A percentile compares a stretch with the other conserved stretches of the same genome.
Conservation (phyloP, 2,329 filamentous ascomycete species). For the Plenodomus tracheiphilus region DNA sequence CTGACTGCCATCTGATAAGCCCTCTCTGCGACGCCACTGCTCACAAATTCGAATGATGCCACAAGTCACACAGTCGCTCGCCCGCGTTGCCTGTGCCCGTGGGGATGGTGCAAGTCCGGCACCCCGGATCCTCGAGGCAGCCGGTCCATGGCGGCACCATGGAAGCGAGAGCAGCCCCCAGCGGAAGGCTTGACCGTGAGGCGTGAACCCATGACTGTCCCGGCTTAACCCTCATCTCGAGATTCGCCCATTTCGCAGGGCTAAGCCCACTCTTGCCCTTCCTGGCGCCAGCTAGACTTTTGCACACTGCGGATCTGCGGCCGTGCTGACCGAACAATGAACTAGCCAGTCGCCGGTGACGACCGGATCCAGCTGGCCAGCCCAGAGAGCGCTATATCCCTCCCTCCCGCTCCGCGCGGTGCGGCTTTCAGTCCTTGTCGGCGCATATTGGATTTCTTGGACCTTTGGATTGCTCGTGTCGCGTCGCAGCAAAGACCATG, state of each 20-base stretch:
- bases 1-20: too few species aligned
- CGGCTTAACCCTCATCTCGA: background rate
- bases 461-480: background rate
- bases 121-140: background rate
- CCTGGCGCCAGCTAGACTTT: background rate
- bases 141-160: background rate
- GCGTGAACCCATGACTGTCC: background rate
- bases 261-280: slow-evolving; percentile 8
- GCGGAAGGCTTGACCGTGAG: background rate
- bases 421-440: slow-evolving; percentile 1
- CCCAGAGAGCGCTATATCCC: slow-evolving; percentile 7
- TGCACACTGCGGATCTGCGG: slow-evolving; percentile 4
- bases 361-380: slow-evolving; percentile 19
- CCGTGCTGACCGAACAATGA: slow-evolving; percentile 20
- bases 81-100: too few species aligned
- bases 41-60: too few species aligned
- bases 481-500: slow-evolving; percentile 6
- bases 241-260: background rate
- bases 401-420: slow-evolving; percentile 12
- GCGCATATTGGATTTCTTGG: background rate
- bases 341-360: slow-evolving; percentile 18
- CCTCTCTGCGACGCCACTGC: too few species aligned
- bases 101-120: background rate
- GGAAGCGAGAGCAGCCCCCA: background rate
- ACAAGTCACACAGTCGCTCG: background rate